Base-by-base conservation (phyloP, 305 asterid species). In the Withania somnifera region DNA sequence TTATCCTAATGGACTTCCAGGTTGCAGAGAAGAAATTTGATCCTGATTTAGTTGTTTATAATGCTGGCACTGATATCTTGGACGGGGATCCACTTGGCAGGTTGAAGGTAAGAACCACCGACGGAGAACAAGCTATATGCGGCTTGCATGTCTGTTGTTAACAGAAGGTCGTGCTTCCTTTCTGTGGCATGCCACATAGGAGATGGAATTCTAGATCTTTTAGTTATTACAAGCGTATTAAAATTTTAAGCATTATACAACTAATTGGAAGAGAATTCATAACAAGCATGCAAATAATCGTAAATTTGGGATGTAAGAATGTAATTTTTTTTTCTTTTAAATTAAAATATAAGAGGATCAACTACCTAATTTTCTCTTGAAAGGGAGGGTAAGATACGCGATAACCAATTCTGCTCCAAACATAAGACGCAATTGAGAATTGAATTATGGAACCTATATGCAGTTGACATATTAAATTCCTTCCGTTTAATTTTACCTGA, bases 41-140 rank as follows among this genome's bases (percentile, higher is more conserved):
- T 83, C 98, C 99, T 45, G 97, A 93, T 87, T 83, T 95, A 89
- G 89, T 95, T 66, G 85, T 95, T 64, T 95, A 94, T 87, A 95
- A 94, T 88, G 99, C 98, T 79, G 99, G 99, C 47, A 94, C 99
- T 34, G 99, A 95, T 86, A 92, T 94, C 84, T 86, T 94, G 83
- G 97, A 91, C 84, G 99, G 99, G 79, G 99, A 95, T 84, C 99
- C 98, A 69, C 87, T 95, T 80, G 99, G 99, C 40, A 71, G 89
- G 82, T 86, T 95, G 89, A 89, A 93, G 97, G 99, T 94, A 89
- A 85, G 34, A 75, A 15, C 60, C 60, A 26, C 79, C 15, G 0
- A 24, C 36, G 3, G 45, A 8, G 26, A 75, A 47, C 15, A 45
- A 50, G 42, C 61, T 47, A 50, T 50, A 47, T 26, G 40, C 4